These are phyloP conservation scores for Aciculoconidium aculeatum DNA, from an alignment of 805 yeast genomes.

Conservation along the genomic window DNA sequence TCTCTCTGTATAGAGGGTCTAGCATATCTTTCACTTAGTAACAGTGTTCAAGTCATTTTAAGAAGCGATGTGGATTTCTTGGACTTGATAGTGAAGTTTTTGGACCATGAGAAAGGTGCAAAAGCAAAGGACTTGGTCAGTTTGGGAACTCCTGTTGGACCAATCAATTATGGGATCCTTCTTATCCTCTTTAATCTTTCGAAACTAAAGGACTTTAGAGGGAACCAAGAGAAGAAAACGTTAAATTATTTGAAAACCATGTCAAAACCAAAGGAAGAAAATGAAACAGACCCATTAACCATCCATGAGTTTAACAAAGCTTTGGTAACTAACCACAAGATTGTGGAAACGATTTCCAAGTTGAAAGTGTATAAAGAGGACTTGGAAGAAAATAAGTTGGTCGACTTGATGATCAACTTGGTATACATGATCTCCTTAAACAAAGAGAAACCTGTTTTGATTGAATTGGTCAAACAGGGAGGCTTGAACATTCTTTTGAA, in stretches of 20 bases:
- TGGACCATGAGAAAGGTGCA: constrained; percentile 4
- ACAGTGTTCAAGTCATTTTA: constrained; percentile 23
- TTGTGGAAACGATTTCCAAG: constrained; percentile 14
- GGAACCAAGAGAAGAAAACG: constrained; percentile 24
- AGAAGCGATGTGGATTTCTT: constrained; percentile 31
- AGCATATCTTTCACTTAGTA: constrained; percentile 41
- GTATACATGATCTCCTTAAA: constrained; percentile 29
- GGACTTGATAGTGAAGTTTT: constrained; percentile 12
- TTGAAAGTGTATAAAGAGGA: constrained; percentile 14
- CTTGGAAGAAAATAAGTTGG: constrained; percentile 8
- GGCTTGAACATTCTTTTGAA: constrained; percentile 34
- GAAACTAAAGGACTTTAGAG: constrained; percentile 18
- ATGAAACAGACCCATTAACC: constrained; percentile 18
- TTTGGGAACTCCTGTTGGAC: too few relatives aligned
- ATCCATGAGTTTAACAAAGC: constrained; percentile 28
- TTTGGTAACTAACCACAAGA: constrained; percentile 19
- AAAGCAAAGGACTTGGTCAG: too few relatives aligned
- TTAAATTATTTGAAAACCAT: constrained; percentile 32
- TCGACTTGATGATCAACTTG: constrained; percentile 25
- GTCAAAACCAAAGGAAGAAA: constrained; percentile 23
- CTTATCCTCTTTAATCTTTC: constrained; percentile 37
- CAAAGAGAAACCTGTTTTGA: constrained; percentile 19
- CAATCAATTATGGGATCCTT: constrained; percentile 38
- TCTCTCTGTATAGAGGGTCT: constrained; percentile 38
- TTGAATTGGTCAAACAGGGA: constrained; percentile 43